Conservation (phyloP, 1,284 basidiomycete species). For the Heimioporus retisporus region DNA sequence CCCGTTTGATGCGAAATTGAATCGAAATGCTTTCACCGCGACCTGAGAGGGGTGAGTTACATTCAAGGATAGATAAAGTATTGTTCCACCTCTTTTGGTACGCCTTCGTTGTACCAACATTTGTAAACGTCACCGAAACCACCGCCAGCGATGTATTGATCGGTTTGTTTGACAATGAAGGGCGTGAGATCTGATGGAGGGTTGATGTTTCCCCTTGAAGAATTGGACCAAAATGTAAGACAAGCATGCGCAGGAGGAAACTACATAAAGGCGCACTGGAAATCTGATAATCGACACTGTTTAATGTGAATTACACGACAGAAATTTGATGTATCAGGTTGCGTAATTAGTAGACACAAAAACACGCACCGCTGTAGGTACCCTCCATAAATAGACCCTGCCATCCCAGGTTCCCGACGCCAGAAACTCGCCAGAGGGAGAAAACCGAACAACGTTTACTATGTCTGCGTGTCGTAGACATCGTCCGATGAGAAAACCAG, state of each 20-base stretch:
- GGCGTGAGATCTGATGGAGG: background rate
- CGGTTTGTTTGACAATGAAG: background rate
- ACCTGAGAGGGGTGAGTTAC: background rate
- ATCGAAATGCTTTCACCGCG: background rate
- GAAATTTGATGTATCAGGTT: too few relatives aligned
- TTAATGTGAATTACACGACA: too few relatives aligned
- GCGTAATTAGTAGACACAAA: too few relatives aligned
- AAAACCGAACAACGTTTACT: conserved; percentile 1
- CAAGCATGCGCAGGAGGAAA: background rate
- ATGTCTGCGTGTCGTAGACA: background rate
- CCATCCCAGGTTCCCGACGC: background rate
- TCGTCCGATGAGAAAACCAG: background rate
- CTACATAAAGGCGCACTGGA: background rate
- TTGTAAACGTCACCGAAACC: background rate
- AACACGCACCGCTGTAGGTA: background rate
- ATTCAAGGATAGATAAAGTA: background rate
- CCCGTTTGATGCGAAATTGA: background rate
- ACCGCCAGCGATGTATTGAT: background rate
- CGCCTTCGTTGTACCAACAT: background rate
- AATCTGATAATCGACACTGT: too few relatives aligned
- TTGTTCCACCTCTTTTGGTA: background rate
- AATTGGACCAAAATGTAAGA: background rate
- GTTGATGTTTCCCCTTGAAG: too few relatives aligned
- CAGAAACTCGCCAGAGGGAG: conserved; percentile 17
- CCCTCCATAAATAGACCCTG: conserved; percentile 17